These are phyloP conservation scores for Posidonia oceanica DNA, from an alignment of 116 monocot species.

Conservation along the genomic window DNA sequence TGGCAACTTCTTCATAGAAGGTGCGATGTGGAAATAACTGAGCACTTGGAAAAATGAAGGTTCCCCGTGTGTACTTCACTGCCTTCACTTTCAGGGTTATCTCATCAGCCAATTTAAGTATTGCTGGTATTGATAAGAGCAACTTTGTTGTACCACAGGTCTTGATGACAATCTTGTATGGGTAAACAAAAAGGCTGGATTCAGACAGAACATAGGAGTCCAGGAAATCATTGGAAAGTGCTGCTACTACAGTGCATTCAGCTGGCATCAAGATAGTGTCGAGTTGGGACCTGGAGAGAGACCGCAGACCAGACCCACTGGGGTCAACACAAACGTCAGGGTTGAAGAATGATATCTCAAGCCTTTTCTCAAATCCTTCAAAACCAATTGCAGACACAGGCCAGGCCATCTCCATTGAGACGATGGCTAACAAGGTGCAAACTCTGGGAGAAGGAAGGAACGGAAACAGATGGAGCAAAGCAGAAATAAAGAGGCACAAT, in stretches of 20 bases:
- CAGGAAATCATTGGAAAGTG: constrained; percentile 49
- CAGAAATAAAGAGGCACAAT: too few species aligned
- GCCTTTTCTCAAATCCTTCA: constrained; percentile 77
- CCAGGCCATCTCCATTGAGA: too few species aligned
- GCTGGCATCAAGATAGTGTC: constrained; percentile 53
- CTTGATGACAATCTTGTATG: constrained; percentile 51
- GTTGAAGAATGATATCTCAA: constrained; percentile 60
- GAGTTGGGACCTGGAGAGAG: constrained; percentile 46
- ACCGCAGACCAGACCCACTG: constrained; percentile 26
- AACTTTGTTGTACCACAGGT: constrained; percentile 79
- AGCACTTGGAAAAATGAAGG: constrained; percentile 54
- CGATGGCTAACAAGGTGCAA: too few species aligned
- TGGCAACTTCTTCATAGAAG: constrained; percentile 53
- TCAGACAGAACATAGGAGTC: constrained; percentile 84
- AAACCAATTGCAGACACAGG: constrained; percentile 38
- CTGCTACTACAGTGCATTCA: constrained; percentile 51
- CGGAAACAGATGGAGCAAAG: background rate
- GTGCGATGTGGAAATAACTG: constrained; percentile 63
- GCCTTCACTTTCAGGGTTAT: constrained; percentile 34
- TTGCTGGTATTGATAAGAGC: constrained; percentile 41
- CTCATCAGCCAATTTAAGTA: constrained; percentile 34
- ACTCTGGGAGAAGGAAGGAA: too few species aligned
- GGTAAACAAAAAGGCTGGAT: constrained; percentile 69
- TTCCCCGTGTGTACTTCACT: constrained; percentile 62
- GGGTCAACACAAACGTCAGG: constrained; percentile 23